phyloP scores from a whole-genome alignment of 495 filamentous ascomycete genomes.

The Daldinia vernicosa region DNA sequence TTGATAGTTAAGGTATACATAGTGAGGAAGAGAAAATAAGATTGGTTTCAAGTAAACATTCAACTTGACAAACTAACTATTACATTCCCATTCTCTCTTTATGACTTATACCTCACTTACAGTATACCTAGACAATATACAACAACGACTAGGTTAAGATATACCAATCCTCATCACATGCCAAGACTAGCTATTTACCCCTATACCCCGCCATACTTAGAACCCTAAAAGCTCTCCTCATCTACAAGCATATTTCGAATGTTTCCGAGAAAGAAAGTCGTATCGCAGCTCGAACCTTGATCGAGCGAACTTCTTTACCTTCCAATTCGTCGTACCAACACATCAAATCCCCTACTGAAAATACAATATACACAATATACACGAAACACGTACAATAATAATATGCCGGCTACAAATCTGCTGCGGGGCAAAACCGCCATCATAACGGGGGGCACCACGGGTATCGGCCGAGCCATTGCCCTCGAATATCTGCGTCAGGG shows the following conservation, averaged over 20 bases:
- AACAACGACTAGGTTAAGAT: neutral
- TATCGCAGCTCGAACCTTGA: constrained; percentile 10
- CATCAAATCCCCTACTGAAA: neutral
- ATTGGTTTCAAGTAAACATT: too few species aligned
- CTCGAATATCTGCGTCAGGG: constrained; percentile 76
- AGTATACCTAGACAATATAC: too few species aligned
- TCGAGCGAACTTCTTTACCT: constrained; percentile 2
- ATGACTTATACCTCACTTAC: too few species aligned
- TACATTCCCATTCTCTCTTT: too few species aligned
- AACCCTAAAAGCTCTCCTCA: constrained; percentile 2
- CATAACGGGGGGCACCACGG: constrained; percentile 79
- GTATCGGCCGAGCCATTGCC: constrained; percentile 79
- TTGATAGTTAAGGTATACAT: too few species aligned
- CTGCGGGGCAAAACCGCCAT: constrained; percentile 75
- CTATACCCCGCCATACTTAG: constrained; percentile 2
- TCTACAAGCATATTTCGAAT: neutral
- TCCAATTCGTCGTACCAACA: constrained; percentile 17
- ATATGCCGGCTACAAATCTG: constrained; percentile 59
- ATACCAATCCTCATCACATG: neutral
- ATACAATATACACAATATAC: neutral
- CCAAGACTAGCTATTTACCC: neutral
- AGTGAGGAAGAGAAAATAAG: too few species aligned
- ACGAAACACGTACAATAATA: neutral
- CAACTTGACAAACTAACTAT: too few species aligned
- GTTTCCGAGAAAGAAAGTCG: neutral